Evolutionary conservation across 345 rosid species (phyloP), one percentile per base, ranked within the genome.

Genomic region (Toxicodendron radicans): DNA sequence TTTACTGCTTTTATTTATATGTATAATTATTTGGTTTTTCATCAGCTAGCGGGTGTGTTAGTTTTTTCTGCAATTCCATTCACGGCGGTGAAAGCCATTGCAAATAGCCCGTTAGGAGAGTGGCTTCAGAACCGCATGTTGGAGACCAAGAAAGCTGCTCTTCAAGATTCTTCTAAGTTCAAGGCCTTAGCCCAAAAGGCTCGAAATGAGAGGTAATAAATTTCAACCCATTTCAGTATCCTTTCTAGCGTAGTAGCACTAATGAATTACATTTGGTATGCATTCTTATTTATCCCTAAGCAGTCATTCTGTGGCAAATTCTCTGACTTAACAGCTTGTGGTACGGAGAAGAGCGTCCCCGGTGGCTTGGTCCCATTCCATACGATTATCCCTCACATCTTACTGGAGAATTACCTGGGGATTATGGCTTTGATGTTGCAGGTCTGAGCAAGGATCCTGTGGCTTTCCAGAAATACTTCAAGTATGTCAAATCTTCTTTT

Each of bases 281-380:
- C n/a, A 45, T 65, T 23, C n/a, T 43, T 23, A 7, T 46, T 65
- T 30, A 52, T n/a, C 35, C 35, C 5, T 0, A 21, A 23, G 3
- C n/a, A 12, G 49, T 12, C 56, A 10, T 68, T 64, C 62, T 66
- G 20, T 59, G 64, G 46, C 73, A 75, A 79, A 46, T 78, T 72
- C 9, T 72, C 71, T 54, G 57, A 60, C 70, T 74, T 43, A 54
- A 80, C 92, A 94, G 97, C 85, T 76, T 77, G 65, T 95, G 97
- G 97, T 92, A 95, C 64, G 99, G 99, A 72, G 88, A 90, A 77
- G 86, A 80, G 38, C 92, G 97, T 52, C 99, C 99, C 0, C 91
- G 92, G 45, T 95, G 99, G 99, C 94, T 95, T 80, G 99, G 97
- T 76, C 95, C 97, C 53, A 81, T 95, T 68, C 89, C 94, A 7